These are phyloP conservation scores for Trichoderma erinaceum DNA, from an alignment of 495 filamentous ascomycete species.

Conservation along the genomic window DNA sequence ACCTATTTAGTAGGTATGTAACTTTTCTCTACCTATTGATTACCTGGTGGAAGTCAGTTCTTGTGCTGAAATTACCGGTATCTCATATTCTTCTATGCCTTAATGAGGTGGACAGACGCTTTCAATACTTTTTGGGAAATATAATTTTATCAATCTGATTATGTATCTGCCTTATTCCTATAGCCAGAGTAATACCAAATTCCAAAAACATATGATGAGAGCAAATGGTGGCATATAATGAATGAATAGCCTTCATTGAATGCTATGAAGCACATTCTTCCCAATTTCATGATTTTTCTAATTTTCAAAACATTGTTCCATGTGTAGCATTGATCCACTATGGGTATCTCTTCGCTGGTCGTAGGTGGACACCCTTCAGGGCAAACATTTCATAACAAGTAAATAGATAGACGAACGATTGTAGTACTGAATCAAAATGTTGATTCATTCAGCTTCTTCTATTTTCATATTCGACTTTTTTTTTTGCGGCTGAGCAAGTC, in stretches of 20 bases:
- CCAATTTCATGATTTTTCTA: neutral
- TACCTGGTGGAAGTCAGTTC: no score
- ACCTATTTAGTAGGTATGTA: no score
- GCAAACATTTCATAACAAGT: neutral
- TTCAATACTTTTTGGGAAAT: neutral
- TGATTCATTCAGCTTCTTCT: neutral
- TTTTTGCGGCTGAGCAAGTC: neutral
- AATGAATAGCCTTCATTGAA: neutral
- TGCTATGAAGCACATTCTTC: neutral
- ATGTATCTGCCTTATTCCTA: neutral
- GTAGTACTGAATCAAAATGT: neutral
- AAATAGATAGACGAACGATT: neutral
- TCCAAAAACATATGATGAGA: neutral
- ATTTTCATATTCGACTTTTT: neutral
- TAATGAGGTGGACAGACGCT: neutral
- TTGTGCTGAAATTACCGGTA: no score
- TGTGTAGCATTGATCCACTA: neutral
- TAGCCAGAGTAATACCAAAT: neutral
- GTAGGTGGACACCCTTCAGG: neutral
- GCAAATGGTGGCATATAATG: neutral
- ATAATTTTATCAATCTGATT: slow-evolving; percentile 3
- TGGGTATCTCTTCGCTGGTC: neutral
- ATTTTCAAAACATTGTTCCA: neutral
- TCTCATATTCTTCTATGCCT: neutral
- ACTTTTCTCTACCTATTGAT: no score